Evolutionary conservation across 306 rosid species (phyloP).

Genomic region (Aeschynomene evenia): DNA sequence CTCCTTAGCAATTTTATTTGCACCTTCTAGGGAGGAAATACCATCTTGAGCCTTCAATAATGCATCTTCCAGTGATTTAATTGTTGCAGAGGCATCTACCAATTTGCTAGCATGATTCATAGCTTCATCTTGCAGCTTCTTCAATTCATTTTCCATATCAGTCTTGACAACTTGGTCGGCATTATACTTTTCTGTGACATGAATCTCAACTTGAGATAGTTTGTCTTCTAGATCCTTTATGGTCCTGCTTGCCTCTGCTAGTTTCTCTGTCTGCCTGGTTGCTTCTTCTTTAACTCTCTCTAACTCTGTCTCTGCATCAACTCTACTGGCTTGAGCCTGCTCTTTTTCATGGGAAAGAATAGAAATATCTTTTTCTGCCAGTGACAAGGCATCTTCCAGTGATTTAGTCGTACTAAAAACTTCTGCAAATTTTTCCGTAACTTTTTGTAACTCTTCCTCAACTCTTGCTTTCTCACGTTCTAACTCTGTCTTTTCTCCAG

Average conservation of each 20-base stretch:
- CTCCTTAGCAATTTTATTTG: constrained; percentile 60
- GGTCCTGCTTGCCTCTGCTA: constrained; percentile 62
- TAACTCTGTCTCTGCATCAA: constrained; percentile 60
- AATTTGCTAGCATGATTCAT: constrained; percentile 50
- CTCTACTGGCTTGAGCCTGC: constrained; percentile 57
- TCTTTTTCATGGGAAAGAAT: constrained; percentile 63
- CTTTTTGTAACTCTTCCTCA: constrained; percentile 68
- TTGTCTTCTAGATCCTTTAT: constrained; percentile 68
- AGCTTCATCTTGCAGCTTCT: constrained; percentile 69
- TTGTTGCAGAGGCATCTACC: constrained; percentile 48
- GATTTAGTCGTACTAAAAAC: constrained; percentile 44
- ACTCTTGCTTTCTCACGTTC: constrained; percentile 49
- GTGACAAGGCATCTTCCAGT: constrained; percentile 68
- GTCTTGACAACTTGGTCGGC: constrained; percentile 52
- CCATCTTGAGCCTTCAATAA: constrained; percentile 61
- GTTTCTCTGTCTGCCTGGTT: constrained; percentile 48
- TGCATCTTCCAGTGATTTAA: constrained; percentile 67
- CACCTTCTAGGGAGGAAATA: constrained; percentile 56
- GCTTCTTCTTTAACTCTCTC: constrained; percentile 62
- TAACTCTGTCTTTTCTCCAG: constrained; percentile 63
- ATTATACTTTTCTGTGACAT: constrained; percentile 55
- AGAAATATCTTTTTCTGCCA: constrained; percentile 58
- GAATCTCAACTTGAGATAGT: constrained; percentile 51
- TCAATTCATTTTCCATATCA: constrained; percentile 68
- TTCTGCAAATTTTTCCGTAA: constrained; percentile 55